Percentiles rank a stretch among this genome's conserved stretches.
These are phyloP conservation scores for Sphagnum magellanicum DNA, from an alignment of 228 moss, liverwort and hornwort genomes.

Conservation along the genomic window DNA sequence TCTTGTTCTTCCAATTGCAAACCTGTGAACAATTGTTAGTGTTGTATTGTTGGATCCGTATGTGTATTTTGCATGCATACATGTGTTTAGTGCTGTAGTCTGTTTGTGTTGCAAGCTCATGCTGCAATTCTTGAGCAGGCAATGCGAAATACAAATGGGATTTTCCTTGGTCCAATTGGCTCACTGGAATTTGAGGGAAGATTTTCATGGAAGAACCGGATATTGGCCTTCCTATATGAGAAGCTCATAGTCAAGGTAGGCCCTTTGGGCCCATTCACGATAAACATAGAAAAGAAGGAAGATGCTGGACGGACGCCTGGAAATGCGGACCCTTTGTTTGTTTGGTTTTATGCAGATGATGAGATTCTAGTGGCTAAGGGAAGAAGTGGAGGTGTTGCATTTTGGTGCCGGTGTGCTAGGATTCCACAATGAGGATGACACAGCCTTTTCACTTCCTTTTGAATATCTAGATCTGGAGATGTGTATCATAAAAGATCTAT, in stretches of 20 bases:
- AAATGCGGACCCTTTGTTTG: conserved; percentile 64
- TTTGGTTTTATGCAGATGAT: conserved; percentile 79
- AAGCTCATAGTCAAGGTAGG: conserved; percentile 68
- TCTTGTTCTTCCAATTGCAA: not conserved
- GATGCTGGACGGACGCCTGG: conserved; percentile 31
- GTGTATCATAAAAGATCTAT: too few relatives aligned
- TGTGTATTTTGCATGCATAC: too few relatives aligned
- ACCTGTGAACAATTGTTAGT: too few relatives aligned
- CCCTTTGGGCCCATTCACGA: conserved; percentile 48
- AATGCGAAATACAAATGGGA: conserved; percentile 61
- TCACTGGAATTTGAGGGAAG: conserved; percentile 52
- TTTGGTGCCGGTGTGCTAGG: conserved; percentile 74
- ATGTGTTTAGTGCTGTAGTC: not conserved
- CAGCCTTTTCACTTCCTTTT: too few relatives aligned
- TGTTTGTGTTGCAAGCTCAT: not conserved
- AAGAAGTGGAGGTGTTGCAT: conserved; percentile 64
- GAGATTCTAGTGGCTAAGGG: conserved; percentile 79
- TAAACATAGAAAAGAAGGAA: conserved; percentile 54
- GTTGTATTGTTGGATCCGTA: too few relatives aligned
- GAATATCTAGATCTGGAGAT: too few relatives aligned
- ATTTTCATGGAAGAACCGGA: conserved; percentile 46
- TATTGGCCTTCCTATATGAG: conserved; percentile 56
- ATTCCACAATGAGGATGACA: conserved; percentile 14
- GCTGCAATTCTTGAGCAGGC: conserved; percentile 25
- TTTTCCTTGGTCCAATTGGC: conserved; percentile 67